Evolutionary conservation across 2,329 filamentous ascomycete genomes (phyloP).

Genomic region (Atkinsonella texensis): DNA sequence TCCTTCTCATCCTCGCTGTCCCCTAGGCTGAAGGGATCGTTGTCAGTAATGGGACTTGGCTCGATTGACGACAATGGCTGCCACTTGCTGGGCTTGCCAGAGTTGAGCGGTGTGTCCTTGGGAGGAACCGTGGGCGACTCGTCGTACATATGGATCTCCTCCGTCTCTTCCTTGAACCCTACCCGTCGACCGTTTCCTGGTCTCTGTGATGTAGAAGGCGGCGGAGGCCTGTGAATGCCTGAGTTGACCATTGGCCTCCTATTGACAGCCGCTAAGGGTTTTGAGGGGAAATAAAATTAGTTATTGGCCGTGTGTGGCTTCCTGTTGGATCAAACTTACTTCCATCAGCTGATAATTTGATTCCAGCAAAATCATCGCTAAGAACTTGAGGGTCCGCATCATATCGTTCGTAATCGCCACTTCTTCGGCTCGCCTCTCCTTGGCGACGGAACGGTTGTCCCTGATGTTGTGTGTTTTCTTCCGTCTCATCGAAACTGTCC

Average conservation of each 20-base stretch:
- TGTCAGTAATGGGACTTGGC: constrained; percentile 72
- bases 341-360: constrained; percentile 49
- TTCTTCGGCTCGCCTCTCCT: constrained; percentile 54
- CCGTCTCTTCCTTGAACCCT: constrained; percentile 50
- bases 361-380: constrained; percentile 74
- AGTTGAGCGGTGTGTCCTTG: constrained; percentile 34
- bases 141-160: constrained; percentile 71
- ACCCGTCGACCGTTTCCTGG: constrained; percentile 38
- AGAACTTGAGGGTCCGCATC: constrained; percentile 89
- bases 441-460: constrained; percentile 33
- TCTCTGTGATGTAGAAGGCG: constrained; percentile 39
- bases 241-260: constrained; percentile 46
- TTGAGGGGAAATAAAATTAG: background rate
- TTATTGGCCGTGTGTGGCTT: background rate
- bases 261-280: constrained; percentile 15
- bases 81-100: constrained; percentile 85
- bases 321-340: constrained; percentile 34
- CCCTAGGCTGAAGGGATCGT: constrained; percentile 92
- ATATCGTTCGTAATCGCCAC: constrained; percentile 82
- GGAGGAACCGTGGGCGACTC: constrained; percentile 43
- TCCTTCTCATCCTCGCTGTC: constrained; percentile 89
- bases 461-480: constrained; percentile 26
- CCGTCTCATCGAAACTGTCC: constrained; percentile 68
- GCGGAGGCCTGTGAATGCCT: constrained; percentile 63
- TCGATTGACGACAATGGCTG: constrained; percentile 78